phyloP scores from a whole-genome alignment of 2,329 filamentous ascomycete species.

The Penicillium nordicum region DNA sequence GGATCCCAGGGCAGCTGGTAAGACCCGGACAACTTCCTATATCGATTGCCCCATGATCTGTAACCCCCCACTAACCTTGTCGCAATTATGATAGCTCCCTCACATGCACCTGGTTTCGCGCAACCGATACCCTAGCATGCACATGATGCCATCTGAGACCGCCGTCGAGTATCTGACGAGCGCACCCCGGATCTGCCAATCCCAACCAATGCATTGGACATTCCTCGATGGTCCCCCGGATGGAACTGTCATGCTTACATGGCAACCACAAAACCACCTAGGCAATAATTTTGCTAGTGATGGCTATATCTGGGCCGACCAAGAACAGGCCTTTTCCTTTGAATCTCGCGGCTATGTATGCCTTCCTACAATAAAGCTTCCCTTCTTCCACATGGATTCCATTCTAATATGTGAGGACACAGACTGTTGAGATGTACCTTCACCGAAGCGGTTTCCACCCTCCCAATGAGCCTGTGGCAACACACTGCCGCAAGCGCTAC shows the following conservation, averaged over 20 bases:
- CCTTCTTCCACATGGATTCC: not conserved
- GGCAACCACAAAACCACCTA: slow-evolving; percentile 74
- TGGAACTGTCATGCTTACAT: slow-evolving; percentile 78
- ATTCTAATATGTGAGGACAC: slow-evolving; percentile 13
- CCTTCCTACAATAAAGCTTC: not conserved
- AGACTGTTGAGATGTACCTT: slow-evolving; percentile 86
- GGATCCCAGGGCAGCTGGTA: slow-evolving; percentile 47
- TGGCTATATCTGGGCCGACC: slow-evolving; percentile 85
- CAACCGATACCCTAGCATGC: slow-evolving; percentile 72
- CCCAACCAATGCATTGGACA: slow-evolving; percentile 87
- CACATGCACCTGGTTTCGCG: slow-evolving; percentile 89
- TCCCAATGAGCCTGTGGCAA: slow-evolving; percentile 66
- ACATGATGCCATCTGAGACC: slow-evolving; percentile 68
- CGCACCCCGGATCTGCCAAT: slow-evolving; percentile 78
- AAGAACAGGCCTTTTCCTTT: slow-evolving; percentile 72
- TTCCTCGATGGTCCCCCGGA: slow-evolving; percentile 80
- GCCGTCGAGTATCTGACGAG: slow-evolving; percentile 79
- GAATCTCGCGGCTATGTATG: slow-evolving; percentile 67
- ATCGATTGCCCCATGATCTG: not conserved
- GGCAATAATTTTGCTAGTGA: slow-evolving; percentile 79
- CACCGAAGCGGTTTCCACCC: slow-evolving; percentile 78
- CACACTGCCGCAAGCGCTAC: slow-evolving; percentile 79
- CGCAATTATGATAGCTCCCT: slow-evolving; percentile 57
- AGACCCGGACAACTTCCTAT: slow-evolving; percentile 17
- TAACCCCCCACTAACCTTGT: slow-evolving; percentile 13